Conservation (phyloP, 192 early-diverging fungal genomes). For the Mortierella hygrophila region DNA sequence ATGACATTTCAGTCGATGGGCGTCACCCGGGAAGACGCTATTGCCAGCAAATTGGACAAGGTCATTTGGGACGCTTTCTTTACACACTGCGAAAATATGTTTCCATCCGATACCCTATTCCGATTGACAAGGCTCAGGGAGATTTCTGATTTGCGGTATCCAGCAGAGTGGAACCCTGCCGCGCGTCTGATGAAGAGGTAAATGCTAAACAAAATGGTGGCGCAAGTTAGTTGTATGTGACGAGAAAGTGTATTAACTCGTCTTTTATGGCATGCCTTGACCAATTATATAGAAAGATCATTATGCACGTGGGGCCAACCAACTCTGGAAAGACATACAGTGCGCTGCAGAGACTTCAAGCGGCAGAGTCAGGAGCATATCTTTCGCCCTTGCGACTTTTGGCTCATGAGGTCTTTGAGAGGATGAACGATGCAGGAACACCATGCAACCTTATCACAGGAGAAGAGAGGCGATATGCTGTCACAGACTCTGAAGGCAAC, state of each 20-base stretch:
- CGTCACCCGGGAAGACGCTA: conserved; percentile 40
- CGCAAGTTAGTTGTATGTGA: neutral
- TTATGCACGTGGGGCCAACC: conserved; percentile 96
- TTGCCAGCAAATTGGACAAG: conserved; percentile 28
- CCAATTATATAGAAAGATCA: conserved; percentile 72
- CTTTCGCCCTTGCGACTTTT: conserved; percentile 92
- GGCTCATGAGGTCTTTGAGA: conserved; percentile 92
- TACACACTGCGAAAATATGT: conserved; percentile 24
- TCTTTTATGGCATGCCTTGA: neutral
- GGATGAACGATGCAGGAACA: conserved; percentile 82
- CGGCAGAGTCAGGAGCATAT: conserved; percentile 78
- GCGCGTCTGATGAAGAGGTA: conserved; percentile 83
- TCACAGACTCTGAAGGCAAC: conserved; percentile 54
- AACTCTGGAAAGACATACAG: conserved; percentile 97
- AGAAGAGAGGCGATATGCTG: conserved; percentile 78
- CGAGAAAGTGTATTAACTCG: neutral
- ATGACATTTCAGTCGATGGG: conserved; percentile 56
- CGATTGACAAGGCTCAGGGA: conserved; percentile 59
- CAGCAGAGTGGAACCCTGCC: conserved; percentile 82
- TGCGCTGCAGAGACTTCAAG: conserved; percentile 81
- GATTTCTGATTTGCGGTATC: conserved; percentile 82
- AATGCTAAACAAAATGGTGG: neutral
- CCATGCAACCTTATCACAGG: conserved; percentile 91
- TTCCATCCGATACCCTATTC: conserved; percentile 26
- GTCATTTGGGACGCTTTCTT: conserved; percentile 42